Conservation (phyloP, 345 rosid genomes). For the Eucalyptus erythrocorys region DNA sequence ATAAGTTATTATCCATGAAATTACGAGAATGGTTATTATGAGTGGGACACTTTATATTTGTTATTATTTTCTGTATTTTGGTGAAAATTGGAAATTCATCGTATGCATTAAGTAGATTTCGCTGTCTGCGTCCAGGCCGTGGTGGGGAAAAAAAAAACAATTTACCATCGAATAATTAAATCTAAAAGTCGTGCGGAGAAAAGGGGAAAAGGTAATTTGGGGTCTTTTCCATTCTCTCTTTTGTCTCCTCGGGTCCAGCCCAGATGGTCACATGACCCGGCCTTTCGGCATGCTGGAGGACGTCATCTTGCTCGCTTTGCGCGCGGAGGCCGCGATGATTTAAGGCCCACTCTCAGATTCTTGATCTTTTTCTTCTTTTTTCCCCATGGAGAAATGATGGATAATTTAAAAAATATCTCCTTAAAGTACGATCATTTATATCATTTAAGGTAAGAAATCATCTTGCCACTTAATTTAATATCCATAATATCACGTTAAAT, state of each 20-base stretch:
- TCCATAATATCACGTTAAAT: background rate
- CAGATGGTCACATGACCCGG: background rate
- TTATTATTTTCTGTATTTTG: background rate
- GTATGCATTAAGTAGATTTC: background rate
- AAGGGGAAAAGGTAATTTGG: background rate
- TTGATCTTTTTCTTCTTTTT: background rate
- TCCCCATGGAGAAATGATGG: background rate
- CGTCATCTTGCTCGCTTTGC: background rate
- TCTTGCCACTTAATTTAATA: background rate
- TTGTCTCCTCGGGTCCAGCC: background rate
- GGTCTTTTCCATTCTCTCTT: background rate
- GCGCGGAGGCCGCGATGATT: background rate
- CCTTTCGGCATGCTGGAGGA: background rate
- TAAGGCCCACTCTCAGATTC: background rate
- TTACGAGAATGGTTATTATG: background rate
- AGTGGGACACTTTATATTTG: background rate
- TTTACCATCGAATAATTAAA: background rate
- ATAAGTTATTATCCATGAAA: background rate
- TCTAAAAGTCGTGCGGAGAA: background rate
- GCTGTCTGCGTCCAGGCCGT: background rate
- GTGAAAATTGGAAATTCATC: background rate
- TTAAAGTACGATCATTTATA: no score
- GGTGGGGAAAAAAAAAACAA: background rate
- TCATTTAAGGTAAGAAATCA: background rate
- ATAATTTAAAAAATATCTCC: background rate